Conservation (phyloP, 306 rosid species). For the Vicia faba region DNA sequence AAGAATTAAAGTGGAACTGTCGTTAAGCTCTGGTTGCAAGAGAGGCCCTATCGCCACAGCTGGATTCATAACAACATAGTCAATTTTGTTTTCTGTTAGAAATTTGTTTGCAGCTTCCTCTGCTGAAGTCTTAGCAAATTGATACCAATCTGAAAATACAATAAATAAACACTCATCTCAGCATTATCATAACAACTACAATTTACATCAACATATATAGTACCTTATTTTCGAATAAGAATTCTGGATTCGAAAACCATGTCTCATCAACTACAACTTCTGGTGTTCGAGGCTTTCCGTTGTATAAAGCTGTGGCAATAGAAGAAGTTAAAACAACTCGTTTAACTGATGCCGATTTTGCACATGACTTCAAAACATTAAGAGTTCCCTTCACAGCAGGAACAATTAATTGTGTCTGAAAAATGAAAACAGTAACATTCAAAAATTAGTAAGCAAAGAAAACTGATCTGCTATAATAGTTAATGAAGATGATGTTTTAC, state of each 20-base stretch:
- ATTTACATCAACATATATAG: background rate
- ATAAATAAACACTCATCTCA: too few relatives aligned
- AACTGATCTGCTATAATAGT: background rate
- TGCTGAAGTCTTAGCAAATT: constrained; percentile 25
- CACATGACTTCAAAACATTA: constrained; percentile 51
- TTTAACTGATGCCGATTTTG: constrained; percentile 38
- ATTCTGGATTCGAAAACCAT: constrained; percentile 44
- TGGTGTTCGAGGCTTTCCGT: constrained; percentile 36
- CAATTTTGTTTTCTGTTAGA: constrained; percentile 18
- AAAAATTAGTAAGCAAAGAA: background rate
- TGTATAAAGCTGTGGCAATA: constrained; percentile 4
- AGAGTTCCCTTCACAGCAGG: constrained; percentile 54
- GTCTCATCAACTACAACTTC: constrained; percentile 44
- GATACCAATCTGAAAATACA: constrained; percentile 29
- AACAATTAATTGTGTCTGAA: constrained; percentile 43
- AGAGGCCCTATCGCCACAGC: constrained; percentile 9
- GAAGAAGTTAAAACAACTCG: constrained; percentile 49
- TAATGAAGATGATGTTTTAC: background rate
- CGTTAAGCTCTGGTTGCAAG: constrained; percentile 49
- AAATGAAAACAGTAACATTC: background rate
- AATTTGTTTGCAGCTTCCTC: constrained; percentile 28
- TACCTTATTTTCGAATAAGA: constrained; percentile 27
- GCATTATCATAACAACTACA: too few relatives aligned
- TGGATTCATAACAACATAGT: constrained; percentile 33
- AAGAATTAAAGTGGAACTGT: constrained; percentile 52